Conservation (phyloP, 164 flowering plant species). For the Umbilicus rupestris region DNA sequence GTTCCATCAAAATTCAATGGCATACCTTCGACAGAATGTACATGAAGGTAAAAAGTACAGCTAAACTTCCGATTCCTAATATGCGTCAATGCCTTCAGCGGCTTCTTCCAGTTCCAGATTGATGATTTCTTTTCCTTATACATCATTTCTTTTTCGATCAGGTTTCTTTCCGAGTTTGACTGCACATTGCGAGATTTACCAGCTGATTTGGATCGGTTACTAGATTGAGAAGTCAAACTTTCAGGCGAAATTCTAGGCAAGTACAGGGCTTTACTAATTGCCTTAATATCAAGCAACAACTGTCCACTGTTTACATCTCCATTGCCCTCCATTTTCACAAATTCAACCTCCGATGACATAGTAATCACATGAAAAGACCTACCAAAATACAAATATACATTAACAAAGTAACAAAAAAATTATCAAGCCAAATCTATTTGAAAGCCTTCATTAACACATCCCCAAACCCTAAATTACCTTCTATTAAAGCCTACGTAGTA, state of each 20-base stretch:
- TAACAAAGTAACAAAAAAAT: neutral
- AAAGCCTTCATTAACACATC: neutral
- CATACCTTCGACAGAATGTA: slow-evolving; percentile 64
- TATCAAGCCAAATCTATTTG: neutral
- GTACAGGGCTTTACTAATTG: slow-evolving; percentile 43
- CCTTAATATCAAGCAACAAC: slow-evolving; percentile 46
- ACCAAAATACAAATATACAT: neutral
- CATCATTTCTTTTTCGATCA: slow-evolving; percentile 14
- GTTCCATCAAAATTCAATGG: slow-evolving; percentile 31
- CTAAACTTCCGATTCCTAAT: slow-evolving; percentile 44
- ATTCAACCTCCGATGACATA: slow-evolving; percentile 20
- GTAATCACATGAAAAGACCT: slow-evolving; percentile 12
- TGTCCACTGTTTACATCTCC: slow-evolving; percentile 22
- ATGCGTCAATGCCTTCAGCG: slow-evolving; percentile 58
- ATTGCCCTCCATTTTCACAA: slow-evolving; percentile 11
- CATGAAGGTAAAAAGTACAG: slow-evolving; percentile 65
- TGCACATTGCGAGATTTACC: slow-evolving; percentile 18
- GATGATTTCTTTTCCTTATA: slow-evolving; percentile 48
- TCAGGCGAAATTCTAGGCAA: slow-evolving; percentile 24
- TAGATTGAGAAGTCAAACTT: slow-evolving; percentile 17
- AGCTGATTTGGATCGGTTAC: slow-evolving; percentile 16
- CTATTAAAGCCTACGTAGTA: neutral
- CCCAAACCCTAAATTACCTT: neutral
- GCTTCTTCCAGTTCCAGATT: slow-evolving; percentile 80
- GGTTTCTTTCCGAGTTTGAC: slow-evolving; percentile 13